These are phyloP conservation scores for Tricholoma furcatifolium DNA, from an alignment of 768 basidiomycete species.

Conservation along the genomic window DNA sequence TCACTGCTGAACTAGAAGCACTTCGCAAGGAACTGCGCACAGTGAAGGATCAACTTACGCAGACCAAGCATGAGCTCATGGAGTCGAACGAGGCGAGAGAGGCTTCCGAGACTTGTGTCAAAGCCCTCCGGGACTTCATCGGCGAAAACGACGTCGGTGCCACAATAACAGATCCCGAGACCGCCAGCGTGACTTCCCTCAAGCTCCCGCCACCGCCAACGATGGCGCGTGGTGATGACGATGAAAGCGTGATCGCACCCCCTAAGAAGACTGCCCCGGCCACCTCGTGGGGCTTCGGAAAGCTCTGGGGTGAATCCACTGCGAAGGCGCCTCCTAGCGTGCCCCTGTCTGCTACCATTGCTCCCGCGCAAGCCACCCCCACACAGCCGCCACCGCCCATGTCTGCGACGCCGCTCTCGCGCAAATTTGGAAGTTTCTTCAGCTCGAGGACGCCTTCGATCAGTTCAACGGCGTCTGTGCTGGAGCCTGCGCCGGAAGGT, in stretches of 20 bases:
- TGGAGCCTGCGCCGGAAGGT: constrained; percentile 28
- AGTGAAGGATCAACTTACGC: constrained; percentile 60
- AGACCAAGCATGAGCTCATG: constrained; percentile 60
- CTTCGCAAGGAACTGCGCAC: constrained; percentile 59
- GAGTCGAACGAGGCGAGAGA: constrained; percentile 84
- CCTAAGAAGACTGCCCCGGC: constrained; percentile 27
- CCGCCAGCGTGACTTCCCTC: constrained; percentile 21
- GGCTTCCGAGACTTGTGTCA: constrained; percentile 84
- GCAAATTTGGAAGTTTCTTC: constrained; percentile 74
- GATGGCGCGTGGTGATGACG: constrained; percentile 37
- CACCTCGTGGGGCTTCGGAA: constrained; percentile 60
- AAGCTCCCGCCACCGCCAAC: constrained; percentile 43
- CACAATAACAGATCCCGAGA: constrained; percentile 15
- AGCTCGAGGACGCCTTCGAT: constrained; percentile 39
- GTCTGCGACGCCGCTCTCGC: constrained; percentile 46
- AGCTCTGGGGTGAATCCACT: constrained; percentile 57
- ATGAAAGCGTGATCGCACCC: constrained; percentile 32
- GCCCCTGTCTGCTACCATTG: constrained; percentile 26
- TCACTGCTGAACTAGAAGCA: constrained; percentile 47
- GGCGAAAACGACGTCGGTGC: constrained; percentile 67
- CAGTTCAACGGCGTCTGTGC: constrained; percentile 20
- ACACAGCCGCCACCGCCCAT: constrained; percentile 22
- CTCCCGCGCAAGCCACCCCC: constrained; percentile 25
- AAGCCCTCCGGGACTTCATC: constrained; percentile 81
- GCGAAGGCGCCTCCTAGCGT: constrained; percentile 18